Percentiles rank a stretch among this genome's conserved stretches.
These are phyloP conservation scores for Candida alai DNA, from an alignment of 805 yeast species.

Conservation along the genomic window DNA sequence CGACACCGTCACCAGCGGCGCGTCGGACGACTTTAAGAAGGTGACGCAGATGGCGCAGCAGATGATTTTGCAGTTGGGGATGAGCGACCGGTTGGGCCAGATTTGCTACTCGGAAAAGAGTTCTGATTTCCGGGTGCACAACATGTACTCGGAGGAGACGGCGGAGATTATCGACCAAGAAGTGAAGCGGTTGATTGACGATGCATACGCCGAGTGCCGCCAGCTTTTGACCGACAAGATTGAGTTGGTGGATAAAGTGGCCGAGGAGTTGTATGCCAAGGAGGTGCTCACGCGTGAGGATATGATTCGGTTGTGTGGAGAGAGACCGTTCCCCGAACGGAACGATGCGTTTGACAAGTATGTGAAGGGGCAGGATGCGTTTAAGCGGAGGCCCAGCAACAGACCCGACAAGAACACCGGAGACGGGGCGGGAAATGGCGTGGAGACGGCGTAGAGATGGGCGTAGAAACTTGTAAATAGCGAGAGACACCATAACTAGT, in stretches of 20 bases:
- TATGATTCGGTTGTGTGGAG: constrained; percentile 72
- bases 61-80: constrained; percentile 86
- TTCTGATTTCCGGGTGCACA: constrained; percentile 49
- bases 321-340: constrained; percentile 72
- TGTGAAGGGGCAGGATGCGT: constrained; percentile 48
- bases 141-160: constrained; percentile 72
- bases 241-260: constrained; percentile 63
- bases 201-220: constrained; percentile 60
- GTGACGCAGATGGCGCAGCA: constrained; percentile 84
- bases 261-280: constrained; percentile 64
- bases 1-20: constrained; percentile 85
- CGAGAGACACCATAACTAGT: too few relatives aligned
- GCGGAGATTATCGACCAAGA: constrained; percentile 65
- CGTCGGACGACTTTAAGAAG: constrained; percentile 88
- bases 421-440: too few relatives aligned
- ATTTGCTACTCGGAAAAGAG: constrained; percentile 49
- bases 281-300: constrained; percentile 82
- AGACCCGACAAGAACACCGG: too few relatives aligned
- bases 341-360: constrained; percentile 91
- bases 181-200: constrained; percentile 61
- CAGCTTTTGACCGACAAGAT: constrained; percentile 54
- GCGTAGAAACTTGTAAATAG: constrained; percentile 1
- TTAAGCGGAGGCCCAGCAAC: constrained; percentile 28
- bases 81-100: constrained; percentile 79
- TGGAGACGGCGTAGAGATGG: too few relatives aligned